A percentile compares a stretch with the other conserved stretches of the same genome.
Evolutionary conservation across 2,329 filamentous ascomycete species (phyloP).

Genomic region (Bipolaris zeicola): DNA sequence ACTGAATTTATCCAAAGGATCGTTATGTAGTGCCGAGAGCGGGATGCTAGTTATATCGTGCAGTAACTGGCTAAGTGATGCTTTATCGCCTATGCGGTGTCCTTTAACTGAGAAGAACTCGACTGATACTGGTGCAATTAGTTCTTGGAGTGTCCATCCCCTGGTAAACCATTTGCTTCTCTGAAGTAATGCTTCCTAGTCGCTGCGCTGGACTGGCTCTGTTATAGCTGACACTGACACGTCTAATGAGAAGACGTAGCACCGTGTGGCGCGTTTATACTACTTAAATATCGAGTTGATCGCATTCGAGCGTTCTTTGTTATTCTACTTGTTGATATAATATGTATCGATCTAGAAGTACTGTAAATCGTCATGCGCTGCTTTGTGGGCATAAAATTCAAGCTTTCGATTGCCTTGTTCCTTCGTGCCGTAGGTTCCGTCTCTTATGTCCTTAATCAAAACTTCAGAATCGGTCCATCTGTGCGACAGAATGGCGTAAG

Average conservation of each 20-base stretch:
- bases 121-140: too few species aligned
- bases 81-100: too few species aligned
- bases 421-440: slow-evolving; percentile 14
- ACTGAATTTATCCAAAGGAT: too few species aligned
- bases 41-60: too few species aligned
- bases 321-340: too few species aligned
- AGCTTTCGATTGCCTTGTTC: slow-evolving; percentile 25
- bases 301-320: too few species aligned
- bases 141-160: too few species aligned
- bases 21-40: too few species aligned
- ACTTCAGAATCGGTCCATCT: slow-evolving; percentile 40
- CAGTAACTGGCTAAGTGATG: too few species aligned
- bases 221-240: neutral
- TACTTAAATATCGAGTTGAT: slow-evolving; percentile 4
- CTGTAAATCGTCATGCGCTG: slow-evolving; percentile 23
- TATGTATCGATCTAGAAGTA: neutral
- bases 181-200: neutral
- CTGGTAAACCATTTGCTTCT: too few species aligned
- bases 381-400: slow-evolving; percentile 26
- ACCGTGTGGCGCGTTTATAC: slow-evolving; percentile 22
- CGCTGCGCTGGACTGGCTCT: slow-evolving; percentile 2
- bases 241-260: slow-evolving; percentile 24
- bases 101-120: too few species aligned
- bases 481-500: slow-evolving; percentile 47
- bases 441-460: slow-evolving; percentile 30